A percentile compares a stretch with the other conserved stretches of the same genome.
Evolutionary conservation across 2,329 filamentous ascomycete species (phyloP).

Genomic region (Clathrospora elynae): DNA sequence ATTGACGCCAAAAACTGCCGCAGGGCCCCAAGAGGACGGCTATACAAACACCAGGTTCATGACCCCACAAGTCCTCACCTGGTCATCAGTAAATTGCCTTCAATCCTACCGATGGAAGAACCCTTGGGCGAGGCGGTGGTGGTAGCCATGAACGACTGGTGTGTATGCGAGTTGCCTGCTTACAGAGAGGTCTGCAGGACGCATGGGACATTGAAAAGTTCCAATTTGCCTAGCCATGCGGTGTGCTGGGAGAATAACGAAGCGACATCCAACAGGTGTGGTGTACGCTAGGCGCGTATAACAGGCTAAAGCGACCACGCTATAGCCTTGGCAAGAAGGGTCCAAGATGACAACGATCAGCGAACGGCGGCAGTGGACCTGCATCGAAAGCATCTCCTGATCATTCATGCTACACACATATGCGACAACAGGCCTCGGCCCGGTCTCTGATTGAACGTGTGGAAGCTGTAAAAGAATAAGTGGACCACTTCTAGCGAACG

Average conservation of each 20-base stretch:
- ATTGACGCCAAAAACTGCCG: conserved; percentile 30
- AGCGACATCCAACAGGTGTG: conserved; percentile 23
- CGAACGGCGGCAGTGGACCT: conserved; percentile 36
- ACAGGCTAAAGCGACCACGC: conserved; percentile 37
- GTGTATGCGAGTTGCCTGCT: conserved; percentile 24
- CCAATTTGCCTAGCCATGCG: conserved; percentile 18
- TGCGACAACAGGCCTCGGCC: conserved; percentile 21
- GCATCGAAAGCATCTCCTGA: conserved; percentile 36
- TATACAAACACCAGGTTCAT: conserved; percentile 25
- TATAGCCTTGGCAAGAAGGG: conserved; percentile 25
- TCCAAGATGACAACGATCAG: conserved; percentile 26
- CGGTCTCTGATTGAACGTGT: conserved; percentile 26
- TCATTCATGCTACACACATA: conserved; percentile 29
- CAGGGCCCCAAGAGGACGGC: conserved; percentile 30
- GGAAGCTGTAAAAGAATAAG: conserved; percentile 35
- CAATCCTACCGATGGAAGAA: conserved; percentile 26
- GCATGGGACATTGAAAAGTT: conserved; percentile 27
- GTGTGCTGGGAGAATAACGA: conserved; percentile 20
- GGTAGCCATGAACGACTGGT: conserved; percentile 25
- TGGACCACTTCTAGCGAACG: conserved; percentile 1
- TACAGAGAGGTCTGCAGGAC: conserved; percentile 36
- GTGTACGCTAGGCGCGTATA: conserved; percentile 28
- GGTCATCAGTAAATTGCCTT: conserved; percentile 32
- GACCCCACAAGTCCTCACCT: conserved; percentile 29
- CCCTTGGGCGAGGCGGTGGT: conserved; percentile 19